Evolutionary conservation across 306 rosid genomes (phyloP).

Genomic region (Cercis canadensis): DNA sequence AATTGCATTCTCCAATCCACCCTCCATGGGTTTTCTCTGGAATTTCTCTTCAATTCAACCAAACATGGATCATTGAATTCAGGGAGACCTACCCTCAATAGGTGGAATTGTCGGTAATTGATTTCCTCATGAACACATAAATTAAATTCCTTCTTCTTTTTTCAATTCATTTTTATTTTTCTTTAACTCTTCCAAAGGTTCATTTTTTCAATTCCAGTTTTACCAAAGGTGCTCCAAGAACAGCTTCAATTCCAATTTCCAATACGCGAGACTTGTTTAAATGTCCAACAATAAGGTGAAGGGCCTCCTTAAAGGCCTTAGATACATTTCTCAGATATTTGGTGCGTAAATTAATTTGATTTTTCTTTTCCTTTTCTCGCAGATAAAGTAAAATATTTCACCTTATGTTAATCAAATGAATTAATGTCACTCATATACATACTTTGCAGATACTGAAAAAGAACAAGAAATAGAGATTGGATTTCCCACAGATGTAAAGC

Average conservation of each 20-base stretch:
- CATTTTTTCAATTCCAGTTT: slow-evolving; percentile 28
- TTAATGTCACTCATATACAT: neutral
- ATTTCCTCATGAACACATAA: neutral
- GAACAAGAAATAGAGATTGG: slow-evolving; percentile 85
- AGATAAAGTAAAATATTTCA: no score
- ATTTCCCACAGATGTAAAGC: slow-evolving; percentile 90
- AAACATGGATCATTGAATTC: slow-evolving; percentile 31
- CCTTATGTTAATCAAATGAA: no score
- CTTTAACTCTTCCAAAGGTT: no score
- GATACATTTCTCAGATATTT: slow-evolving; percentile 91
- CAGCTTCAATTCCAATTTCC: slow-evolving; percentile 6
- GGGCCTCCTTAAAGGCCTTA: slow-evolving; percentile 84
- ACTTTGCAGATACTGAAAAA: slow-evolving; percentile 67
- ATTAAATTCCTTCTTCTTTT: no score
- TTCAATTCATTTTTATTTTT: no score
- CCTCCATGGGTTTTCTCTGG: slow-evolving; percentile 36
- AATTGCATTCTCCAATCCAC: neutral
- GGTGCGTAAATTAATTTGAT: slow-evolving; percentile 52
- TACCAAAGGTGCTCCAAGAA: neutral
- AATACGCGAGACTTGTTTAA: slow-evolving; percentile 7
- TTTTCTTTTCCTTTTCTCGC: neutral
- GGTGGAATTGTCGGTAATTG: neutral
- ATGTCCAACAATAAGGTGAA: slow-evolving; percentile 85
- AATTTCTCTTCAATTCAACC: slow-evolving; percentile 33
- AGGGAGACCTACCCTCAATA: slow-evolving; percentile 4